phyloP scores from a whole-genome alignment of 108 stramenopile genomes.

The Nitzschia inconspicua region DNA sequence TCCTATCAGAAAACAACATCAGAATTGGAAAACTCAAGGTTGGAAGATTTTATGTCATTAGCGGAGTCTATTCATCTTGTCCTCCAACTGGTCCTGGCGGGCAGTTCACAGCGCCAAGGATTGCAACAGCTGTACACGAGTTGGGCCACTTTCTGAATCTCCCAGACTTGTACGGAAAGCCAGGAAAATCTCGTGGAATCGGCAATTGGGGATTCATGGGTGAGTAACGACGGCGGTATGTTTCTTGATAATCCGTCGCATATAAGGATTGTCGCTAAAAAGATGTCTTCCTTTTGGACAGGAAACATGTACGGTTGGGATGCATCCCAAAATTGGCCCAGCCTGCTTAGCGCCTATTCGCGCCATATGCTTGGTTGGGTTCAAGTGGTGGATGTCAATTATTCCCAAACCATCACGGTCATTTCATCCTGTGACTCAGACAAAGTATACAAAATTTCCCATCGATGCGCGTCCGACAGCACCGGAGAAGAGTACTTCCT shows the following conservation, averaged over 20 bases:
- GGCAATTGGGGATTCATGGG: slow-evolving; percentile 26
- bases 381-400: slow-evolving; percentile 27
- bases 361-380: slow-evolving; percentile 54
- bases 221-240: slow-evolving; percentile 51
- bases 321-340: slow-evolving; percentile 28
- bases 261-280: background rate
- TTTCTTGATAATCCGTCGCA: slow-evolving; percentile 18
- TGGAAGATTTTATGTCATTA: slow-evolving; percentile 40
- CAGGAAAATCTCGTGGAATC: slow-evolving; percentile 13
- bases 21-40: slow-evolving; percentile 25
- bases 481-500: slow-evolving; percentile 57
- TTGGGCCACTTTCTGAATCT: slow-evolving; percentile 14
- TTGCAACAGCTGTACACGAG: slow-evolving; percentile 23
- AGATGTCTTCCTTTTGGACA: slow-evolving; percentile 8
- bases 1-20: slow-evolving; percentile 21
- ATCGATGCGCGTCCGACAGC: slow-evolving; percentile 23
- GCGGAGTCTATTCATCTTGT: slow-evolving; percentile 30
- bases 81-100: slow-evolving; percentile 13
- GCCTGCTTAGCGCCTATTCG: slow-evolving; percentile 45
- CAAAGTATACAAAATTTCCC: slow-evolving; percentile 46
- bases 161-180: slow-evolving; percentile 19
- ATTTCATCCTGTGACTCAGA: slow-evolving; percentile 21
- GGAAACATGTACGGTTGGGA: slow-evolving; percentile 29
- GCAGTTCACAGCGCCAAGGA: slow-evolving; percentile 17
- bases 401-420: slow-evolving; percentile 33